Evolutionary conservation across 108 stramenopile genomes (phyloP).

Genomic region (Nitzschia sp.): DNA sequence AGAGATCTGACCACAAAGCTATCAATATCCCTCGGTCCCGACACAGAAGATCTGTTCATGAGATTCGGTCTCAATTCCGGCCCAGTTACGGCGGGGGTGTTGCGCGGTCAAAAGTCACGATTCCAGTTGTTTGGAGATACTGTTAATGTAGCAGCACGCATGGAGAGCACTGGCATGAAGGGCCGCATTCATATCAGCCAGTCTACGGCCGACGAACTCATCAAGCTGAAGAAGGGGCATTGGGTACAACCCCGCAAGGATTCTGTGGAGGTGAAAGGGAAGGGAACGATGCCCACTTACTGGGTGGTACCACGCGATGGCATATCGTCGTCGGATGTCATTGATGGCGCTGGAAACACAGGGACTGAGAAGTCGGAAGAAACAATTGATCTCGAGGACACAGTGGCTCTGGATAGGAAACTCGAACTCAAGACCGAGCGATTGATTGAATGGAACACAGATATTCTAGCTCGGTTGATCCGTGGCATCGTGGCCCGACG

Average conservation of each 20-base stretch:
- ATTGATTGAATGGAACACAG: conserved; percentile 25
- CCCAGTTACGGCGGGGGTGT: conserved; percentile 15
- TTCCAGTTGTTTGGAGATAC: conserved; percentile 35
- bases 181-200: conserved; percentile 42
- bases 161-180: conserved; percentile 47
- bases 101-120: conserved; percentile 11
- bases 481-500: conserved; percentile 15
- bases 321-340: not conserved
- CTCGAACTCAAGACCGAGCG: not conserved
- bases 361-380: not conserved
- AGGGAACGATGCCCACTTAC: conserved; percentile 57
- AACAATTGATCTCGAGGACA: too few species aligned
- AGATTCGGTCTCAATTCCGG: conserved; percentile 50
- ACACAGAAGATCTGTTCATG: conserved; percentile 17
- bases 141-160: conserved; percentile 41
- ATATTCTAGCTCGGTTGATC: conserved; percentile 19
- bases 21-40: not conserved
- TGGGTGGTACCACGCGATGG: conserved; percentile 30
- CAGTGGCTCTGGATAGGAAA: not conserved
- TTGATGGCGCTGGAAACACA: not conserved
- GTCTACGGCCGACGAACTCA: conserved; percentile 51
- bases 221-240: conserved; percentile 36
- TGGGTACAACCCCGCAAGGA: conserved; percentile 26
- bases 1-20: not conserved
- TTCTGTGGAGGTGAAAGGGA: conserved; percentile 52